Percentiles rank a stretch among this genome's conserved stretches.
These are phyloP conservation scores for Cornus controversa DNA, from an alignment of 148 eudicot species.

Conservation along the genomic window DNA sequence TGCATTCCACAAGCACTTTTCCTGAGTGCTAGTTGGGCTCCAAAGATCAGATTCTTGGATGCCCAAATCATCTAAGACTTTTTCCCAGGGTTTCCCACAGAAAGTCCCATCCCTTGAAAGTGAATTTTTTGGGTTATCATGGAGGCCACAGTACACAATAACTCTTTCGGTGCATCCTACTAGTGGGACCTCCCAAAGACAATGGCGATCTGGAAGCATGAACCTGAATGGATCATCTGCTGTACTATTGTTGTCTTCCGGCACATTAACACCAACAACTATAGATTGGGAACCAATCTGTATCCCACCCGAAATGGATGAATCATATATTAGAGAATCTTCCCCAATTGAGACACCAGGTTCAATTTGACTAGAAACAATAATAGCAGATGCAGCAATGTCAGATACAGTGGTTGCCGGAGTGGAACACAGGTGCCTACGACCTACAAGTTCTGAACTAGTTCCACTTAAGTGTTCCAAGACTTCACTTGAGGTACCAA, in stretches of 20 bases:
- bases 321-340: constrained; percentile 91
- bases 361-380: constrained; percentile 76
- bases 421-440: constrained; percentile 90
- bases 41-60: constrained; percentile 78
- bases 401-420: constrained; percentile 95
- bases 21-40: constrained; percentile 36
- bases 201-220: constrained; percentile 97
- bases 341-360: constrained; percentile 91
- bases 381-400: constrained; percentile 86
- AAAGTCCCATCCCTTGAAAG: constrained; percentile 72
- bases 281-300: constrained; percentile 89
- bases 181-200: constrained; percentile 99
- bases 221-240: constrained; percentile 44
- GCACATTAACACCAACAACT: constrained; percentile 76
- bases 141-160: constrained; percentile 91
- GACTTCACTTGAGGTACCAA: constrained; percentile 97
- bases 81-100: constrained; percentile 96
- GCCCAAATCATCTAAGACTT: constrained; percentile 65
- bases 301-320: constrained; percentile 68
- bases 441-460: constrained; percentile 71
- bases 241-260: constrained; percentile 28
- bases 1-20: constrained; percentile 94
- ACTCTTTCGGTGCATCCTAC: constrained; percentile 62
- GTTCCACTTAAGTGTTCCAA: constrained; percentile 83
- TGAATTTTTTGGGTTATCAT: constrained; percentile 88